Evolutionary conservation across 2,329 filamentous ascomycete genomes (phyloP).

Genomic region (Talaromyces sp.): DNA sequence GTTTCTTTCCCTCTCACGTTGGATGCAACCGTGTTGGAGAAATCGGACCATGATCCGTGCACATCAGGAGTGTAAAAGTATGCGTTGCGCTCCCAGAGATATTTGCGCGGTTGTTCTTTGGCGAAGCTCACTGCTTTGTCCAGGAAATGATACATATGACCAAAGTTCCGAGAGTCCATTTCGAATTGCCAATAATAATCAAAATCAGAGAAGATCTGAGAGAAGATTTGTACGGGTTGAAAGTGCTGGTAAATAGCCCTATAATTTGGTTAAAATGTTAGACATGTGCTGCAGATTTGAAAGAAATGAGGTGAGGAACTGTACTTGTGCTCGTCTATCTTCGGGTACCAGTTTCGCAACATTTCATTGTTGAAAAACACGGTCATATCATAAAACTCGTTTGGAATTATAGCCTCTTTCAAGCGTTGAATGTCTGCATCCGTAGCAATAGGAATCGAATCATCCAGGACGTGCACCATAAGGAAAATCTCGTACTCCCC

Average conservation of each 20-base stretch:
- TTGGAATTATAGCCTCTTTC: conserved; percentile 10
- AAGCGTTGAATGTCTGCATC: neutral
- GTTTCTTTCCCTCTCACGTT: conserved; percentile 37
- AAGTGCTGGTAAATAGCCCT: conserved; percentile 9
- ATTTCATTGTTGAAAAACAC: conserved; percentile 18
- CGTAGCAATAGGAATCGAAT: neutral
- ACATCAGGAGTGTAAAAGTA: conserved; percentile 70
- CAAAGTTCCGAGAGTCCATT: conserved; percentile 60
- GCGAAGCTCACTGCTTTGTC: conserved; percentile 62
- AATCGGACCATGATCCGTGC: conserved; percentile 34
- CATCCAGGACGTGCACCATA: conserved; percentile 69
- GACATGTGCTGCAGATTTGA: neutral
- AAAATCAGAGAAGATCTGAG: conserved; percentile 57
- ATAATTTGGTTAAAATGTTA: neutral
- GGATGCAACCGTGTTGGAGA: conserved; percentile 59
- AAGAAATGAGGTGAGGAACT: neutral
- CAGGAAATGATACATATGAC: conserved; percentile 46
- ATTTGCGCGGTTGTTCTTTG: conserved; percentile 59
- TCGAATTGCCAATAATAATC: conserved; percentile 66
- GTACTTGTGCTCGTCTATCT: neutral
- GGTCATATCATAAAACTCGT: conserved; percentile 27
- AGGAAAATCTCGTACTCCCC: conserved; percentile 73
- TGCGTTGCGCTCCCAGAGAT: conserved; percentile 71
- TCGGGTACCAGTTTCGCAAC: neutral
- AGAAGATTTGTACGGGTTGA: conserved; percentile 55